These are phyloP conservation scores for Petunia secreta DNA, from an alignment of 257 asterid species.

Conservation along the genomic window DNA sequence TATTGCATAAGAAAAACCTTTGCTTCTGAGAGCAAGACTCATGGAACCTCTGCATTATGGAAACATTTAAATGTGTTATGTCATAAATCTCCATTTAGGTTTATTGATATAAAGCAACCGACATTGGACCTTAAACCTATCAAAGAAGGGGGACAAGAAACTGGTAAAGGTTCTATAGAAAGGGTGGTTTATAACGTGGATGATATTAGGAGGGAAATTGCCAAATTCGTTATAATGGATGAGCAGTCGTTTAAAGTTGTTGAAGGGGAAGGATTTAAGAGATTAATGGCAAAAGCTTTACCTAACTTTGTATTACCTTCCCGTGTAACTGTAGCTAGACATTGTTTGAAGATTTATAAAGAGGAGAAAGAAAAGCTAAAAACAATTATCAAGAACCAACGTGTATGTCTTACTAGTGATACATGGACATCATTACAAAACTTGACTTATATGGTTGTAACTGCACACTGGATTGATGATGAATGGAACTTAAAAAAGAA, in stretches of 20 bases:
- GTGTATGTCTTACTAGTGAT: not conserved
- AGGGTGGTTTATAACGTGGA: not conserved
- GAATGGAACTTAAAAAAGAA: too few species aligned
- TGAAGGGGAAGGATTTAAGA: not conserved
- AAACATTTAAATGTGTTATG: not conserved
- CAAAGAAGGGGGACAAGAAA: not conserved
- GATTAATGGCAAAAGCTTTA: not conserved
- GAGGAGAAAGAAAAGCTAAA: not conserved
- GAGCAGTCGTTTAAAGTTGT: not conserved
- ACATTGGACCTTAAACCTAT: not conserved
- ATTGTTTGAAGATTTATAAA: not conserved
- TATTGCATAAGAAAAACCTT: not conserved
- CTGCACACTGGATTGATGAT: too few species aligned
- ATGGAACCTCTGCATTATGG: not conserved
- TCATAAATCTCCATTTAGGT: not conserved
- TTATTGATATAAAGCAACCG: not conserved
- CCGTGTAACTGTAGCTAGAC: not conserved
- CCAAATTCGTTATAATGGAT: not conserved
- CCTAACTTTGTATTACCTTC: not conserved
- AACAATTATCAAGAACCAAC: not conserved
- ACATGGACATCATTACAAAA: too few species aligned
- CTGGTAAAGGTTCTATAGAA: too few species aligned
- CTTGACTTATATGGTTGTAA: too few species aligned
- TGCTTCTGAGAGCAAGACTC: not conserved
- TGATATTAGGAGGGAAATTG: not conserved